Percentiles rank a stretch among this genome's conserved stretches.
Evolutionary conservation across 352 stramenopile genomes (phyloP).

Genomic region (Pythium biforme): DNA sequence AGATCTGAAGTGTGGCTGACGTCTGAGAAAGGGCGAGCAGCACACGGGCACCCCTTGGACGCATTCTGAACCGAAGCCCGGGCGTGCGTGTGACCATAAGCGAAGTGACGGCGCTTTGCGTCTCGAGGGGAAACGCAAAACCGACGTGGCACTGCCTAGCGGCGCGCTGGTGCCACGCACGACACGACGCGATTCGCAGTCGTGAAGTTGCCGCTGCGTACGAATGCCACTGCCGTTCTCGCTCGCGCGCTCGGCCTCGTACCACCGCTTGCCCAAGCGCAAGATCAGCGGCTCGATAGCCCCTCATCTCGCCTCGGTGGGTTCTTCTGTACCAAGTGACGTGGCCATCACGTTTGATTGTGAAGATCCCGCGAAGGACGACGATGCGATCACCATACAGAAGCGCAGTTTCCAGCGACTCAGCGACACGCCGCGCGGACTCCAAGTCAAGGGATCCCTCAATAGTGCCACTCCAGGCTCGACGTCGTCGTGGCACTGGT

Average conservation of each 20-base stretch:
- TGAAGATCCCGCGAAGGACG: neutral
- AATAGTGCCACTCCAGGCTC: neutral
- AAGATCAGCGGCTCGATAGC: slow-evolving; percentile 18
- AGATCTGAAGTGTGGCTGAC: too few species aligned
- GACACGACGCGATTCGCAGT: neutral
- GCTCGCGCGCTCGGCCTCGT: slow-evolving; percentile 1
- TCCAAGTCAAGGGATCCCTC: neutral
- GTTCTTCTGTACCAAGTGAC: neutral
- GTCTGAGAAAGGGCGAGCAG: neutral
- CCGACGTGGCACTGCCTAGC: too few species aligned
- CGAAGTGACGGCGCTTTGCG: neutral
- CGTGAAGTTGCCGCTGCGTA: neutral
- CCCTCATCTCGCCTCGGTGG: neutral
- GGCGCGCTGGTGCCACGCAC: neutral
- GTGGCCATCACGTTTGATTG: neutral
- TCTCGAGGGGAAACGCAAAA: neutral
- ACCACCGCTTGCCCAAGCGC: slow-evolving; percentile 22
- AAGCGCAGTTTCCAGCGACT: slow-evolving; percentile 3
- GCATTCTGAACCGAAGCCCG: neutral
- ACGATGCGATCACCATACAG: neutral
- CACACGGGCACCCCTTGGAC: neutral
- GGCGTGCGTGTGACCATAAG: neutral
- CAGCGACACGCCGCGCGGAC: neutral
- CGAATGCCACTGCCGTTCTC: slow-evolving; percentile 22
- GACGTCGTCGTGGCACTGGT: slow-evolving; percentile 13